A percentile compares a stretch with the other conserved stretches of the same genome.
Evolutionary conservation across 2,329 filamentous ascomycete species (phyloP).

Genomic region (Zelopaecilomyces penicillatus): DNA sequence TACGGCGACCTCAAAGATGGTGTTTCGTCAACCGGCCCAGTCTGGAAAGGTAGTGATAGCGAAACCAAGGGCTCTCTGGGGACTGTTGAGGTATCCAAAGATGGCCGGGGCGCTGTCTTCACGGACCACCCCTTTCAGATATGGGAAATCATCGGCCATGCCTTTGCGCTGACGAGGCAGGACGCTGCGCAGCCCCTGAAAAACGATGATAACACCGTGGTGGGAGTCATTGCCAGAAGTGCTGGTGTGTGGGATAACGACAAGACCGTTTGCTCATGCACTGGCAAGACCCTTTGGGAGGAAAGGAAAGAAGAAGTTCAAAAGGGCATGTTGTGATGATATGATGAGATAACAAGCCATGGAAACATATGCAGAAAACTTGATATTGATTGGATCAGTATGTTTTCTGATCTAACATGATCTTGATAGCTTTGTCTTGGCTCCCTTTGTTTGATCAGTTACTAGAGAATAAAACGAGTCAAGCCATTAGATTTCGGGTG

Average conservation of each 20-base stretch:
- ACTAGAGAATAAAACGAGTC: too few relatives aligned
- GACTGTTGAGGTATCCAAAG: constrained; percentile 62
- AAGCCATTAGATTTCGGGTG: too few relatives aligned
- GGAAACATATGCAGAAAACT: too few relatives aligned
- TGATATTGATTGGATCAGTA: too few relatives aligned
- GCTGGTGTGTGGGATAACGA: constrained; percentile 99
- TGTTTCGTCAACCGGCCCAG: constrained; percentile 69
- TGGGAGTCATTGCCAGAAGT: constrained; percentile 89
- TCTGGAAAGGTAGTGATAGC: constrained; percentile 59
- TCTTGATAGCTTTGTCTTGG: too few relatives aligned
- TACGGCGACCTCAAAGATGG: constrained; percentile 81
- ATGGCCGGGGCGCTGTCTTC: constrained; percentile 72
- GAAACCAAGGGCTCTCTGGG: constrained; percentile 54
- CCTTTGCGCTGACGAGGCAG: constrained; percentile 72
- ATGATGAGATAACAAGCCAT: neutral
- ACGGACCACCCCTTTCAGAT: constrained; percentile 75
- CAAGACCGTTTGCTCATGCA: constrained; percentile 96
- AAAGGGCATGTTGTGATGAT: constrained; percentile 75
- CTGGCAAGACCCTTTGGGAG: constrained; percentile 96
- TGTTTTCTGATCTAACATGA: too few relatives aligned
- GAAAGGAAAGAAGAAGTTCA: constrained; percentile 83
- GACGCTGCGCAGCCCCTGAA: constrained; percentile 40
- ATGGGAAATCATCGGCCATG: constrained; percentile 93
- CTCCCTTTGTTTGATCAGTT: too few relatives aligned
- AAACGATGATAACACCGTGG: constrained; percentile 77